Base-by-base conservation (phyloP, 768 basidiomycete genomes). In the Amanita pallidorosea region DNA sequence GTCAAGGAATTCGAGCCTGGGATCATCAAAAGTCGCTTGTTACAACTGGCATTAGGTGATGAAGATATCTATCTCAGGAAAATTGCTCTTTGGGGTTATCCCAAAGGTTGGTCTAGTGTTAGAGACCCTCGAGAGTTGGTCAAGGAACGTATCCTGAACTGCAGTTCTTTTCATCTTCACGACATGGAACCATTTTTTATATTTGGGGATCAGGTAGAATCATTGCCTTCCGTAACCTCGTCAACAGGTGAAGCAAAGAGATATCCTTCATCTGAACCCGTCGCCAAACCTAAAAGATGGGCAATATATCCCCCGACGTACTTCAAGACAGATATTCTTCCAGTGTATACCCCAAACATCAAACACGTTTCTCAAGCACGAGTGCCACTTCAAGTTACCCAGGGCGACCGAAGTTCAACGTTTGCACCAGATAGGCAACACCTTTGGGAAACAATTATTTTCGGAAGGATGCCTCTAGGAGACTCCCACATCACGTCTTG, bases 61-160 rank as follows among this genome's bases (percentile, higher is more conserved):
- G 62, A 67, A 2, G 71, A 69, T 4, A 69, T 74, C 29, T 85
- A 83, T 80, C 69, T 87, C 37, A 68, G 60, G 40, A 79, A 79
- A 42, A 88, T 89, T 61, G 69, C 79, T 23, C 57, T 67, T 35
- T 87, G 84, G 84, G 87, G 87, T 0, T 89, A 88, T 59, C 87
- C 87, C n/a, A 73, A 70, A 12, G 87, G 87, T 0, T 89, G 85
- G 83, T 60, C 73, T 18, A 62, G 68, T 44, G 54, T 55, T 9
- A 56, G 48, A 45, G 79, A 88, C 59, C 87, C 86, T 6, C 71
- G 70, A 50, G 68, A 77, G 20, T 57, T 61, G 45, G 70, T 81
- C 46, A 67, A 67, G 52, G 61, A 63, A 34, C 69, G 71, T 23
- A 83, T 88, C 34, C 58, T 72, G 58, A 61, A 63, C 52, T 71